Conservation (phyloP, 2,329 filamentous ascomycete species). For the Graphilbum ipis-grandicollis region DNA sequence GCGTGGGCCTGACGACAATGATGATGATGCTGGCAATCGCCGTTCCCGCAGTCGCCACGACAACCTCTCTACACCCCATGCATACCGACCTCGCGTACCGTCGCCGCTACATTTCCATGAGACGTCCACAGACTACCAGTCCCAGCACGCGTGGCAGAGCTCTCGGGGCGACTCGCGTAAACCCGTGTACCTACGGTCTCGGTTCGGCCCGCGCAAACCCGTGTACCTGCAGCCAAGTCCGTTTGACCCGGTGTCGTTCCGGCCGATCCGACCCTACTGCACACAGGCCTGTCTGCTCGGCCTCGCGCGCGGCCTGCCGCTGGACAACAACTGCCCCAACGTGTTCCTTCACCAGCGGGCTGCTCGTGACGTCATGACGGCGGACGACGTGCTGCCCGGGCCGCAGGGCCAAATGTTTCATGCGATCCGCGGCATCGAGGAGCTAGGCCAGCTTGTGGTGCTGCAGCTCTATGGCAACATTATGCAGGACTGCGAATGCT, state of each 20-base stretch:
- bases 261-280: slow-evolving; percentile 1
- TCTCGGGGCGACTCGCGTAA: not conserved
- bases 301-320: not conserved
- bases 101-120: not conserved
- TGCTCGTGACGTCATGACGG: not conserved
- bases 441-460: not conserved
- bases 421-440: not conserved
- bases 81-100: not conserved
- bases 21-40: not conserved
- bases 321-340: slow-evolving; percentile 5
- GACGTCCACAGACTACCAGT: not conserved
- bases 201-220: not conserved
- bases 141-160: not conserved
- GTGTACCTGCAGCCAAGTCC: not conserved
- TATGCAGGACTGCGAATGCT: slow-evolving; percentile 1
- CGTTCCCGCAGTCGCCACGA: not conserved
- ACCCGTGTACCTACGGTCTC: not conserved
- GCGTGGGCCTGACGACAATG: not conserved
- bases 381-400: not conserved
- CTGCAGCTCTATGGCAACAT: not conserved
- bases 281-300: slow-evolving; percentile 3
- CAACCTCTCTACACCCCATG: not conserved
- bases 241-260: not conserved
- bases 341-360: not conserved
- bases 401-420: not conserved